These are phyloP conservation scores for Pythium chondricola DNA, from an alignment of 352 stramenopile genomes.

Conservation along the genomic window DNA sequence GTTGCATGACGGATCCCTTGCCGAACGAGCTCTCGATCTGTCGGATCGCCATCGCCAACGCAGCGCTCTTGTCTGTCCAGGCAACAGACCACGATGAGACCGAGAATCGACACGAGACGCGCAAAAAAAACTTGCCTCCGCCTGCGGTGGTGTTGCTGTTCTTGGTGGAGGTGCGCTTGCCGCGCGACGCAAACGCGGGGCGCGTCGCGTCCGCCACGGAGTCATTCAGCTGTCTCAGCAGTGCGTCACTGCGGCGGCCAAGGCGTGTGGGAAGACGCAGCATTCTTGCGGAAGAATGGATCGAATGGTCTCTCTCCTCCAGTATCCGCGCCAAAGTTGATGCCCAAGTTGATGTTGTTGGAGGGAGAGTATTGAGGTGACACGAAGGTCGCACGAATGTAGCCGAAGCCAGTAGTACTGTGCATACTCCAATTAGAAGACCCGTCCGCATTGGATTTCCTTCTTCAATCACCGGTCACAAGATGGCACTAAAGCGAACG, in stretches of 20 bases:
- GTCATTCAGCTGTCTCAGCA: conserved; percentile 4
- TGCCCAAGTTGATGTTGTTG: conserved; percentile 15
- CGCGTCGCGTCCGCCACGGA: not conserved
- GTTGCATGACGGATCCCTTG: conserved; percentile 94
- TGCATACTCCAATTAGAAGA: conserved; percentile 2
- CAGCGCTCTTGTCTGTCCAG: conserved; percentile 65
- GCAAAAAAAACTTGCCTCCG: conserved; percentile 1
- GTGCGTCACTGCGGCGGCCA: not conserved
- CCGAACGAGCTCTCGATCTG: conserved; percentile 96
- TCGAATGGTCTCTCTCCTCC: too few species aligned
- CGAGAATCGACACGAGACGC: too few species aligned
- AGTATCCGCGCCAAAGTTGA: conserved; percentile 12
- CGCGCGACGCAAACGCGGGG: not conserved
- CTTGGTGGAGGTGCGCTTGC: conserved; percentile 22
- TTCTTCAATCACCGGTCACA: conserved; percentile 17
- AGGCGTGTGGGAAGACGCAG: conserved; percentile 11
- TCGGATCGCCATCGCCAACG: conserved; percentile 92
- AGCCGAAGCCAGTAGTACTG: not conserved
- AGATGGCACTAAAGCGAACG: not conserved
- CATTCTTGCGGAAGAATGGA: too few species aligned
- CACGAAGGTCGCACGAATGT: conserved; percentile 17
- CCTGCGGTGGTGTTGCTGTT: not conserved
- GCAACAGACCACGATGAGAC: too few species aligned
- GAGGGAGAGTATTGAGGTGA: conserved; percentile 8
- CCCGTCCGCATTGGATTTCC: not conserved